Base-by-base conservation (phyloP, 1,284 basidiomycete species). In the Rhizoctonia solani region DNA sequence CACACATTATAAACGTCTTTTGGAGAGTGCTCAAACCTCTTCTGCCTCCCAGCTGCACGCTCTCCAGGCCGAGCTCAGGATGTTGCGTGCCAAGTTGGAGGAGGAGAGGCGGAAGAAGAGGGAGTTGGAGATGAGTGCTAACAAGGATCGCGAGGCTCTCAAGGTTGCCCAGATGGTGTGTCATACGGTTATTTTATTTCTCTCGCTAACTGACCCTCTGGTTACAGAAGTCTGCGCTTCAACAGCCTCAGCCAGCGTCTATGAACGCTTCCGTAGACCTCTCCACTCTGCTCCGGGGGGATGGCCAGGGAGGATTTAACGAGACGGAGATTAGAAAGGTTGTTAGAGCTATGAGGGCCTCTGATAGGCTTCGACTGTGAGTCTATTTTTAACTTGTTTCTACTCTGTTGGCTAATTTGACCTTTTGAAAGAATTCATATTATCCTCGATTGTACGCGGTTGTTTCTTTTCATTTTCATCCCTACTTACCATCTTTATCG, bases 31-130 rank as follows among this genome's bases (percentile, higher is more conserved):
- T 0, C 89, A 92, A 72, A 85, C 87, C 0, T 85, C 86, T 6
- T 82, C 87, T 1, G 88, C 90, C 0, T 86, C 89, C 0, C 89
- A 92, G 72, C 79, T 91, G 1, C 89, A 91, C 72, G 89, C 90
- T 0, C 77, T 92, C 1, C 89, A 91, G 75, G 89, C 88, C 1
- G 88, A 92, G 73, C 78, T 90, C 4, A 77, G 83, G 52, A 74
- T 87, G 42, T 75, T 88, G 14, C 82, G 85, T 13, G 79, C 73
- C 19, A 76, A 78, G 54, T 72, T 77, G 11, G 74, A 79, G 56
- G 71, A 73, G 42, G 73, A 75, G 50, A 68, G 72, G 3, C 30
- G 49, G 30, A 50, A 49, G 19, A 58, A 61, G 16, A 68, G 54
- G 13, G 68, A 71, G 39, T 41, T 58, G 13, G 72, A 72, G 54